These are phyloP conservation scores for Byssothecium circinans DNA, from an alignment of 2,329 filamentous ascomycete species.

Conservation along the genomic window DNA sequence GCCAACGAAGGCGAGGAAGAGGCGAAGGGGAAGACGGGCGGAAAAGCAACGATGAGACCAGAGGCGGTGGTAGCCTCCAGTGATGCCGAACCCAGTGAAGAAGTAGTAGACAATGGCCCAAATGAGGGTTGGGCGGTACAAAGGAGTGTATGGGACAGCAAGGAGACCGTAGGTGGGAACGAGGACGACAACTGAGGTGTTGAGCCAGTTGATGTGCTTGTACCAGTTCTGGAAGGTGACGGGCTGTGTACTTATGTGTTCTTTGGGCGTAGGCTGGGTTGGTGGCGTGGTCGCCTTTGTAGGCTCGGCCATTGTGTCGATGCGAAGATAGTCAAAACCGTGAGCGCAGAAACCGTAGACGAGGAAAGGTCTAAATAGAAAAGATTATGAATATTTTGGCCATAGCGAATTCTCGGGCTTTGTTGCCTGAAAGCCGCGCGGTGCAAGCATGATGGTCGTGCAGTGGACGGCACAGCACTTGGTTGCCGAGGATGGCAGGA, in stretches of 20 bases:
- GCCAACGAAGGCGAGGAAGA: slow-evolving; percentile 51
- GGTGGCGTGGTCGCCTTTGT: slow-evolving; percentile 1
- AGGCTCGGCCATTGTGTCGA: background rate
- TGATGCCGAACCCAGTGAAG: slow-evolving; percentile 70
- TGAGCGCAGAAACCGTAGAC: background rate
- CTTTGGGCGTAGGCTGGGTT: slow-evolving; percentile 53
- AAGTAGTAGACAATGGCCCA: slow-evolving; percentile 80
- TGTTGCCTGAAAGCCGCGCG: background rate
- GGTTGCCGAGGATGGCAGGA: background rate
- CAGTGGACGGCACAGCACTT: background rate
- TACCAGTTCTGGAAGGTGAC: slow-evolving; percentile 73
- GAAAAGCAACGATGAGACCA: slow-evolving; percentile 61
- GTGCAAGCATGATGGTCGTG: slow-evolving; percentile 1
- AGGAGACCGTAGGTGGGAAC: slow-evolving; percentile 74
- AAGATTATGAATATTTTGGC: background rate
- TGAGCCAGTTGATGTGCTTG: slow-evolving; percentile 91
- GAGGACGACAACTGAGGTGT: slow-evolving; percentile 75
- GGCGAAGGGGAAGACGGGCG: slow-evolving; percentile 45
- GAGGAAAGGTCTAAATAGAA: background rate
- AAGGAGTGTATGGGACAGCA: slow-evolving; percentile 74
- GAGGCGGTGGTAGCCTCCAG: slow-evolving; percentile 67
- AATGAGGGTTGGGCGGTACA: slow-evolving; percentile 69
- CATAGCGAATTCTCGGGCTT: background rate
- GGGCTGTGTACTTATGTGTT: slow-evolving; percentile 77
- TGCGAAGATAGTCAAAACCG: background rate